Conservation (phyloP, 768 basidiomycete species). For the Panus rudis region DNA sequence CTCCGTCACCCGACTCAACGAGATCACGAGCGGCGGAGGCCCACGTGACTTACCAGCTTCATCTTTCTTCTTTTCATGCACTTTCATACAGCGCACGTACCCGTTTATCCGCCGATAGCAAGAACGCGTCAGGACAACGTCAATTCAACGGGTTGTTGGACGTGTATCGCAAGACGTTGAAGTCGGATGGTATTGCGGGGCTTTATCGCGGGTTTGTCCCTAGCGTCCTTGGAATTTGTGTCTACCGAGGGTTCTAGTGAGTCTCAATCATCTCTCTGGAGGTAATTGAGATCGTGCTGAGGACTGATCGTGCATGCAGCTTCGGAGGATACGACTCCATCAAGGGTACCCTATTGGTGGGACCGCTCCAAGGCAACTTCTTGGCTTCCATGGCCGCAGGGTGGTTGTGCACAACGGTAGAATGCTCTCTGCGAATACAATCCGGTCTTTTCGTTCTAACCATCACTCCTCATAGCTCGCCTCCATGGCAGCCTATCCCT, state of each 20-base stretch:
- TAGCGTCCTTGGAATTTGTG: slow-evolving; percentile 33
- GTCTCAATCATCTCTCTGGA: slow-evolving; percentile 9
- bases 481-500: slow-evolving; percentile 32
- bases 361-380: slow-evolving; percentile 32
- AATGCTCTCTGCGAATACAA: neutral
- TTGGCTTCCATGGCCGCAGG: slow-evolving; percentile 34
- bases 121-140: slow-evolving; percentile 31
- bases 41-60: too few relatives aligned
- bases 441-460: neutral
- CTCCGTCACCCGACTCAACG: neutral
- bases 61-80: neutral
- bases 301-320: slow-evolving; percentile 15
- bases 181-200: slow-evolving; percentile 33
- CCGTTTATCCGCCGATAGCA: slow-evolving; percentile 34
- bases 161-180: slow-evolving; percentile 37
- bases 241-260: slow-evolving; percentile 39
- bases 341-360: slow-evolving; percentile 32
- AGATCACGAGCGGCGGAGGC: too few relatives aligned
- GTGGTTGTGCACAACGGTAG: slow-evolving; percentile 34
- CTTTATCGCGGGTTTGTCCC: slow-evolving; percentile 38
- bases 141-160: slow-evolving; percentile 36
- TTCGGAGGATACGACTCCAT: slow-evolving; percentile 39
- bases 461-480: slow-evolving; percentile 22
- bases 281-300: neutral
- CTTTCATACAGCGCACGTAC: slow-evolving; percentile 29